Evolutionary conservation across 192 early-diverging fungal species (phyloP).

Genomic region (Coemansia sp.): DNA sequence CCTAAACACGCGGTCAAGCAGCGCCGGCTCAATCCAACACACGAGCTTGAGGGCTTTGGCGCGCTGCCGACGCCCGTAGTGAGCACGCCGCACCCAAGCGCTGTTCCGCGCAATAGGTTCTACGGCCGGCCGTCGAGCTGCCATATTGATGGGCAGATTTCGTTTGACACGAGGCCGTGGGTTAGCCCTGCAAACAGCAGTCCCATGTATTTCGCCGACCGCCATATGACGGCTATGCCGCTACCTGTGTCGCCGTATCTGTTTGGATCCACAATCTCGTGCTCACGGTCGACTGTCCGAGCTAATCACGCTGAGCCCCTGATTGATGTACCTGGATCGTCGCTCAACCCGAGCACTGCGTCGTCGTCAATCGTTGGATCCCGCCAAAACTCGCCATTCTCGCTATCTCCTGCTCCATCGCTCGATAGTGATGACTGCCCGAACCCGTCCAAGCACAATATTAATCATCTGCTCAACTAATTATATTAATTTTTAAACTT

Average conservation of each 20-base stretch:
- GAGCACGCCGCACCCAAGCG: background rate
- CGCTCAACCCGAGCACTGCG: background rate
- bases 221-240: background rate
- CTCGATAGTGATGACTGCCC: constrained; percentile 3
- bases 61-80: background rate
- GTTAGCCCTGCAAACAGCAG: background rate
- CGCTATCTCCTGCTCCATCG: constrained; percentile 29
- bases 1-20: background rate
- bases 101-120: background rate
- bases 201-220: background rate
- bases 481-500: background rate
- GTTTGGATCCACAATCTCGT: constrained; percentile 16
- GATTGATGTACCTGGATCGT: background rate
- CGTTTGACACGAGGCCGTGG: background rate
- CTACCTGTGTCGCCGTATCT: constrained; percentile 4
- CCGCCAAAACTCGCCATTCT: constrained; percentile 18
- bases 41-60: background rate
- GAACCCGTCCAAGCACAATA: constrained; percentile 21
- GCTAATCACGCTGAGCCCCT: background rate
- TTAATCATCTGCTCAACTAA: constrained; percentile 39
- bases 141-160: background rate
- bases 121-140: background rate
- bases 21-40: background rate
- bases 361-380: constrained; percentile 13
- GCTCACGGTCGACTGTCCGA: constrained; percentile 35